These are phyloP conservation scores for Fusarium pseudocircinatum DNA, from an alignment of 2,329 filamentous ascomycete species.

Conservation along the genomic window DNA sequence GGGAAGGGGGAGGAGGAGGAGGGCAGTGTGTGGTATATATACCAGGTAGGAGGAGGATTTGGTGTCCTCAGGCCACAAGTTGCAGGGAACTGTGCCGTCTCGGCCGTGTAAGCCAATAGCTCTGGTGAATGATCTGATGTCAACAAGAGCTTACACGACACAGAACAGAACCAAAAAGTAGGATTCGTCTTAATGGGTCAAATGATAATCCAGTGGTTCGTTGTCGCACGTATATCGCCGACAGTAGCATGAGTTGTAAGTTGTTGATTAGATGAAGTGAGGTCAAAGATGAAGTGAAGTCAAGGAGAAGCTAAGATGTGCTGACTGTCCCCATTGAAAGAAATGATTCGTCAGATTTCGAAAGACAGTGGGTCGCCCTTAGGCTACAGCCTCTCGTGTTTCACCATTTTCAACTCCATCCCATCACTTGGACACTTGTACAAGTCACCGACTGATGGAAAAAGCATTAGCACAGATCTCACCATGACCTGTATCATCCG, in stretches of 20 bases:
- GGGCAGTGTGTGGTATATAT: slow-evolving; percentile 21
- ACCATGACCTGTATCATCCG: too few relatives aligned
- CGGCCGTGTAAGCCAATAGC: background rate
- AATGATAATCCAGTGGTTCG: fast-evolving
- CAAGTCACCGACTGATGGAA: too few relatives aligned
- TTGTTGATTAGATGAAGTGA: background rate
- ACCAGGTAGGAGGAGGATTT: background rate
- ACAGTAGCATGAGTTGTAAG: background rate
- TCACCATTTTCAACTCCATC: background rate
- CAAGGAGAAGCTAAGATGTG: background rate
- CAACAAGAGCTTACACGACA: background rate
- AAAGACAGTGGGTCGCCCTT: background rate
- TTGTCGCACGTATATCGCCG: fast-evolving
- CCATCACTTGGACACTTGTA: too few relatives aligned
- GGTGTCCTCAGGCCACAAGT: slow-evolving; percentile 37
- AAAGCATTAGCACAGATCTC: too few relatives aligned
- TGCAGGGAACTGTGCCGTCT: background rate
- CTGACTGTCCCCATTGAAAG: background rate
- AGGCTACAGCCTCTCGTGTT: background rate
- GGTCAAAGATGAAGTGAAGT: background rate
- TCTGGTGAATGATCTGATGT: background rate
- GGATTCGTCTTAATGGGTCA: fast-evolving
- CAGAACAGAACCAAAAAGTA: fast-evolving
- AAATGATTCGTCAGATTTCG: background rate
- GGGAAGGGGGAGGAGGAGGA: background rate